Percentiles rank a stretch among this genome's conserved stretches.
Evolutionary conservation across 2,329 filamentous ascomycete species (phyloP).

Genomic region (Orbilia javanica): DNA sequence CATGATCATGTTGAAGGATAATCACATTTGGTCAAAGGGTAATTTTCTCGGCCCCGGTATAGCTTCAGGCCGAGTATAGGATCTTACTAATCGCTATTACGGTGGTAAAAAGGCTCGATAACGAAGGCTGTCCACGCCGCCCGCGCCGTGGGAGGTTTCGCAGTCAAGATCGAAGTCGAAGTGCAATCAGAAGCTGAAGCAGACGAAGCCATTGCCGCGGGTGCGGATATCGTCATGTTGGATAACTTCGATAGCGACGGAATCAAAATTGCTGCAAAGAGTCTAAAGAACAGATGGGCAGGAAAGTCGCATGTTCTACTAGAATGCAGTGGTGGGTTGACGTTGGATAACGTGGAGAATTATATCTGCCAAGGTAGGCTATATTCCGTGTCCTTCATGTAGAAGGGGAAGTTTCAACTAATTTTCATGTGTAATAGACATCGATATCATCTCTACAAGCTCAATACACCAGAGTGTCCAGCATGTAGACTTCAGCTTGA

Average conservation of each 20-base stretch:
- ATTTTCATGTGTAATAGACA: constrained; percentile 71
- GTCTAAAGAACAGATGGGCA: constrained; percentile 83
- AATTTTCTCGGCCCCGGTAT: neutral
- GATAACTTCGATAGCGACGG: constrained; percentile 91
- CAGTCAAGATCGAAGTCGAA: constrained; percentile 95
- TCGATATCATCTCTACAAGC: constrained; percentile 96
- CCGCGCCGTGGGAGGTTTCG: constrained; percentile 85
- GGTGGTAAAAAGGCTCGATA: constrained; percentile 72
- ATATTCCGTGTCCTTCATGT: neutral
- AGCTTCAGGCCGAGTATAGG: too few relatives aligned
- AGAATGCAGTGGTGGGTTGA: constrained; percentile 92
- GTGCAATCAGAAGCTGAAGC: constrained; percentile 89
- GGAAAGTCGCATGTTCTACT: constrained; percentile 79
- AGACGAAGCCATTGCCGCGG: constrained; percentile 88
- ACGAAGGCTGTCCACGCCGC: constrained; percentile 86
- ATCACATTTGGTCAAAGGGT: constrained; percentile 83
- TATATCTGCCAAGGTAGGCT: constrained; percentile 81
- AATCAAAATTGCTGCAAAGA: constrained; percentile 79
- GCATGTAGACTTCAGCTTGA: constrained; percentile 95
- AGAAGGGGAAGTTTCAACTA: constrained; percentile 37
- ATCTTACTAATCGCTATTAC: constrained; percentile 57
- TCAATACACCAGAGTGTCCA: constrained; percentile 86
- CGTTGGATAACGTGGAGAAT: constrained; percentile 81
- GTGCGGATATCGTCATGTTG: constrained; percentile 95
- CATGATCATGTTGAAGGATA: constrained; percentile 99